Evolutionary conservation across 2,329 filamentous ascomycete species (phyloP).

Genomic region (Ophiosphaerella herpotricha): DNA sequence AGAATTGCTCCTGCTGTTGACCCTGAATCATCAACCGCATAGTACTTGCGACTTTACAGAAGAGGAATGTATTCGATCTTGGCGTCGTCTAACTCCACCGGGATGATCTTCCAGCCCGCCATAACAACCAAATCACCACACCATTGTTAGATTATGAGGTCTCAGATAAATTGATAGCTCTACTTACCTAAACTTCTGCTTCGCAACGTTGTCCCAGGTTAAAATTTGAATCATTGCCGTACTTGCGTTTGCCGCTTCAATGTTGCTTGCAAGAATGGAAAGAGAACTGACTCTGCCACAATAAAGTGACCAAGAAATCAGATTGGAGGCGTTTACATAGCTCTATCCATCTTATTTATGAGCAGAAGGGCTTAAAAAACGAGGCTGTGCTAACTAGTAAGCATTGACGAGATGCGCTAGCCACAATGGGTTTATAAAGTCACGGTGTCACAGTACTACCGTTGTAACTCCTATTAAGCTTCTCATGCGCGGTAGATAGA

Average conservation of each 20-base stretch:
- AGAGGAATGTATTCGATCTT: slow-evolving; percentile 15
- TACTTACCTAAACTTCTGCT: too few relatives aligned
- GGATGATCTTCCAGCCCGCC: slow-evolving; percentile 20
- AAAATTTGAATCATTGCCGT: too few relatives aligned
- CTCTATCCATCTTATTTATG: not conserved
- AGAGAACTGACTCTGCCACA: too few relatives aligned
- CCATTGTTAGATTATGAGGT: not conserved
- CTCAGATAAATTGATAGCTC: not conserved
- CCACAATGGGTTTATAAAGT: too few relatives aligned
- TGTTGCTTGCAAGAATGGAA: too few relatives aligned
- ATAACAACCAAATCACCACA: slow-evolving; percentile 4
- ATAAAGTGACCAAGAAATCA: too few relatives aligned
- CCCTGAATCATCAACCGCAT: slow-evolving; percentile 41
- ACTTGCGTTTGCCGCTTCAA: too few relatives aligned
- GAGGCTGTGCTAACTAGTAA: not conserved
- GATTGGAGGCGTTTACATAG: not conserved
- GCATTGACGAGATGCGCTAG: too few relatives aligned
- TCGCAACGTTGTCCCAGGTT: too few relatives aligned
- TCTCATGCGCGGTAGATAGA: too few relatives aligned
- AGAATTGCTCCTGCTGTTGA: slow-evolving; percentile 28
- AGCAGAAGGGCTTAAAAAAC: slow-evolving; percentile 2
- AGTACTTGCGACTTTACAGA: slow-evolving; percentile 29
- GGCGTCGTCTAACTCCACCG: slow-evolving; percentile 4
- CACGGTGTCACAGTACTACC: too few relatives aligned
- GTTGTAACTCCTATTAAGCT: too few relatives aligned